These are phyloP conservation scores for Stevia rebaudiana DNA, from an alignment of 140 eudicot species.

Conservation along the genomic window DNA sequence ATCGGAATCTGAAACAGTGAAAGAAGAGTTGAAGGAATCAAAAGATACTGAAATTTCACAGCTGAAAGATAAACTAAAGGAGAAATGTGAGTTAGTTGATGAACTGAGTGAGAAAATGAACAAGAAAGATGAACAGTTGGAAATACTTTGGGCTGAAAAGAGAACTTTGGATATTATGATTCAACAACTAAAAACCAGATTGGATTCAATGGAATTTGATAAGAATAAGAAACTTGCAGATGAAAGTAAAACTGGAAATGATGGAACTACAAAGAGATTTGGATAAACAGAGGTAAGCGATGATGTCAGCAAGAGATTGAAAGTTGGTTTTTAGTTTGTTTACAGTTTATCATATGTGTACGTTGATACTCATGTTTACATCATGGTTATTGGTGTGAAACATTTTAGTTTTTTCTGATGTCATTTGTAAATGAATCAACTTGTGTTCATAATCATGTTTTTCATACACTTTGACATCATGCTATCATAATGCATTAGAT, in stretches of 20 bases:
- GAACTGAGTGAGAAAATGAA: slow-evolving; percentile 22
- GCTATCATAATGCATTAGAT: no score
- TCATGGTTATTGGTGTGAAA: not conserved
- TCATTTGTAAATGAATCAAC: not conserved
- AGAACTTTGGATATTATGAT: slow-evolving; percentile 23
- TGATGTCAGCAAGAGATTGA: slow-evolving; percentile 21
- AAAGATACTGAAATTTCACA: slow-evolving; percentile 26
- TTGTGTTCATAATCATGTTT: not conserved
- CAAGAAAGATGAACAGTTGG: not conserved
- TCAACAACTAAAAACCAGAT: slow-evolving; percentile 24
- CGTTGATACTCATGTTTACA: not conserved
- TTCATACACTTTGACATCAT: no score
- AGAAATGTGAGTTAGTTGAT: slow-evolving; percentile 23
- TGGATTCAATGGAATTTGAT: slow-evolving; percentile 23
- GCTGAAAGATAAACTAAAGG: slow-evolving; percentile 28
- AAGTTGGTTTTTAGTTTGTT: not conserved
- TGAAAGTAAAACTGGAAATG: slow-evolving; percentile 33
- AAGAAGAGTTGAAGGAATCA: slow-evolving; percentile 19
- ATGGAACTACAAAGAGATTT: slow-evolving; percentile 46
- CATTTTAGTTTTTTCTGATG: not conserved
- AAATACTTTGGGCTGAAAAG: slow-evolving; percentile 5
- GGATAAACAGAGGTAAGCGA: slow-evolving; percentile 25
- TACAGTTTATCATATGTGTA: not conserved
- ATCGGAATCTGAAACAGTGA: slow-evolving; percentile 16
- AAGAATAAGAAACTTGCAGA: slow-evolving; percentile 22